Percentiles rank a stretch among this genome's conserved stretches.
Evolutionary conservation across 257 asterid genomes (phyloP).

Genomic region (Verbena officinalis): DNA sequence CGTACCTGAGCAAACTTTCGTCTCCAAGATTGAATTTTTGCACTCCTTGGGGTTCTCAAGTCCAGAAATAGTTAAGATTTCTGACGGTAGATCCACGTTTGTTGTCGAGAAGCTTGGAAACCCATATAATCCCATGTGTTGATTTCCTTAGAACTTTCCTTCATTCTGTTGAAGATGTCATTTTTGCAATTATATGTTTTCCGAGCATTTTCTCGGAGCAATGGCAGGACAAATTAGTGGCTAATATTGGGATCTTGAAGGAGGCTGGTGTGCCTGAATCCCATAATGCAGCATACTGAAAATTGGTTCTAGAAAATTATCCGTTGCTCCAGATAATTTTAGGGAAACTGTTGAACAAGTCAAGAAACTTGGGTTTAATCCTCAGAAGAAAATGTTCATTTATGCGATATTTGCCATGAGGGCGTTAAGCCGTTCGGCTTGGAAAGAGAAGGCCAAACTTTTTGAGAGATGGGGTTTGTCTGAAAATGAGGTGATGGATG

Average conservation of each 20-base stretch:
- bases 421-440: neutral
- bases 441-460: constrained; percentile 17
- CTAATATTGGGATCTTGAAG: constrained; percentile 15
- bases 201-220: too few relatives aligned
- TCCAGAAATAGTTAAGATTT: constrained; percentile 16
- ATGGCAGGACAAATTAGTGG: neutral
- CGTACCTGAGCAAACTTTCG: constrained; percentile 20
- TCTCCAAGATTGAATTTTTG: constrained; percentile 38
- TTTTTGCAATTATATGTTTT: too few relatives aligned
- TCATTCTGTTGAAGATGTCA: too few relatives aligned
- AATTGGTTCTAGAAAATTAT: neutral
- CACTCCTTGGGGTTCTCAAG: constrained; percentile 27
- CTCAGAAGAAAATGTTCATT: neutral
- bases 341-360: constrained; percentile 8
- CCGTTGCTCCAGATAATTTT: neutral
- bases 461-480: too few relatives aligned
- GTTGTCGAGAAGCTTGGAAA: too few relatives aligned
- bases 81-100: neutral
- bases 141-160: too few relatives aligned
- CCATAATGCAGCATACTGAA: constrained; percentile 11
- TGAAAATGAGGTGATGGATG: too few relatives aligned
- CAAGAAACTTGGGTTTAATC: constrained; percentile 25
- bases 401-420: constrained; percentile 14
- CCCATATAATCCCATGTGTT: too few relatives aligned
- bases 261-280: constrained; percentile 23